Percentiles rank a stretch among this genome's conserved stretches.
Evolutionary conservation across 306 rosid genomes (phyloP).

Genomic region (Vigna mungo): DNA sequence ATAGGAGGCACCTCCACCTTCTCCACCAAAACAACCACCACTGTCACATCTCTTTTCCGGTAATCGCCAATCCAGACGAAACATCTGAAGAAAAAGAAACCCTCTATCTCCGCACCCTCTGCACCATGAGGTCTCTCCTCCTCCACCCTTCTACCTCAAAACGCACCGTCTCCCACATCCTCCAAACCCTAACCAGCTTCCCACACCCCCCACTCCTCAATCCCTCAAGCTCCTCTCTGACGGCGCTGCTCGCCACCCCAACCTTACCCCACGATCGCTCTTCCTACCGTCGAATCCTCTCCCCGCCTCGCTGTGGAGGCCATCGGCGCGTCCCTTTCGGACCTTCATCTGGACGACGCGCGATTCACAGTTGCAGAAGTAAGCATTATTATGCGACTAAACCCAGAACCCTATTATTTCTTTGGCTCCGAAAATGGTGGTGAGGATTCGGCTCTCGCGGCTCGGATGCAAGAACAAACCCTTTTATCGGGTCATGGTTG

Average conservation of each 20-base stretch:
- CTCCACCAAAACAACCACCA: not conserved
- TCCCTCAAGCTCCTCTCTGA: constrained; percentile 66
- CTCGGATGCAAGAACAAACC: constrained; percentile 91
- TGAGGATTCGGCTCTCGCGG: constrained; percentile 80
- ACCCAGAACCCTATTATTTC: constrained; percentile 2
- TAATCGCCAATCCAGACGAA: constrained; percentile 31
- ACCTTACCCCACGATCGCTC: constrained; percentile 47
- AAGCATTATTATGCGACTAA: not conserved
- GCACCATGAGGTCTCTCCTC: constrained; percentile 61
- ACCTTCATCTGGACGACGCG: constrained; percentile 57
- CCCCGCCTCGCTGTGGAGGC: constrained; percentile 57
- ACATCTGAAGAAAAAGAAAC: constrained; percentile 26
- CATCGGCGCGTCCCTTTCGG: not conserved
- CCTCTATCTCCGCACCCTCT: constrained; percentile 52
- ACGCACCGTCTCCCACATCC: constrained; percentile 48
- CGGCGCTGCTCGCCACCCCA: constrained; percentile 50
- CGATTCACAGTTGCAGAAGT: constrained; percentile 43
- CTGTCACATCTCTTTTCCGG: not conserved
- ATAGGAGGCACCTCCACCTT: too few relatives aligned
- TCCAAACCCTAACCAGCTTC: constrained; percentile 57
- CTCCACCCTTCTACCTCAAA: constrained; percentile 67
- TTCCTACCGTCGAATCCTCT: constrained; percentile 41
- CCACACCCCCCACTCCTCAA: constrained; percentile 54
- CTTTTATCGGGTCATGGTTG: constrained; percentile 87
- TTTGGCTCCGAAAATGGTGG: constrained; percentile 61